Evolutionary conservation across 495 filamentous ascomycete genomes (phyloP), one percentile per base, ranked within the genome.

Genomic region (Penicillium salamii): DNA sequence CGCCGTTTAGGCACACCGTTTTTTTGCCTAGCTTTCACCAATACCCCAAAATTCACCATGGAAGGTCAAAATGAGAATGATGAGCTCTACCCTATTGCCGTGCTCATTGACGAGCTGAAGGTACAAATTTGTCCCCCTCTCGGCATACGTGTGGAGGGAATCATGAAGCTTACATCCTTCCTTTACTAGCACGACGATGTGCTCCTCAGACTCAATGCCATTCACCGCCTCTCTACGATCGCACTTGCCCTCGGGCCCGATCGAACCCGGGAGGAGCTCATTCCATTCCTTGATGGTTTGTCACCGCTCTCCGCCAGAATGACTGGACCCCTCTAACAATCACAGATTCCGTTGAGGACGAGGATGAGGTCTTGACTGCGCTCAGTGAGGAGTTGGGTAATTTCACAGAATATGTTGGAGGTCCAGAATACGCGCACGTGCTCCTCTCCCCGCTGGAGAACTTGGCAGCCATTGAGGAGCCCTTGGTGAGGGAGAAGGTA

Each of bases 101-200:
- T 98, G 47, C 84, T 98, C 67, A 98, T 98, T 73, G 93, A 98
- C 72, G 93, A 98, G 83, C 78, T 98, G 61, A 98, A 98, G 89
- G 91, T 96, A 74, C 57, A 47, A 56, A 42, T 36, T 26, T 26
- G 15, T 40, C 42, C 51, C 43, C 41, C 46, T 52, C 54, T 40
- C 35, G 21, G 26, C 14, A 13, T 45, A 43, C 42, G 23, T 8
- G 23, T 32, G 47, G 46, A 46, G 51, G 28, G 37, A 19, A 32
- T 48, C 24, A 31, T 42, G 40, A 57, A 59, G 51, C 63, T 70
- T 54, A 69, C 57, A 44, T 35, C 23, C 35, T 28, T 52, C 21
- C 42, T 31, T 35, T 50, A 51, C 43, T 62, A 97, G 92, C 93
- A 98, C 69, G 93, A 98, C 66, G 93, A 98, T 78, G 95, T 98